A percentile compares a stretch with the other conserved stretches of the same genome.
Evolutionary conservation across 2,329 filamentous ascomycete genomes (phyloP).

Genomic region (Monilinia aucupariae): DNA sequence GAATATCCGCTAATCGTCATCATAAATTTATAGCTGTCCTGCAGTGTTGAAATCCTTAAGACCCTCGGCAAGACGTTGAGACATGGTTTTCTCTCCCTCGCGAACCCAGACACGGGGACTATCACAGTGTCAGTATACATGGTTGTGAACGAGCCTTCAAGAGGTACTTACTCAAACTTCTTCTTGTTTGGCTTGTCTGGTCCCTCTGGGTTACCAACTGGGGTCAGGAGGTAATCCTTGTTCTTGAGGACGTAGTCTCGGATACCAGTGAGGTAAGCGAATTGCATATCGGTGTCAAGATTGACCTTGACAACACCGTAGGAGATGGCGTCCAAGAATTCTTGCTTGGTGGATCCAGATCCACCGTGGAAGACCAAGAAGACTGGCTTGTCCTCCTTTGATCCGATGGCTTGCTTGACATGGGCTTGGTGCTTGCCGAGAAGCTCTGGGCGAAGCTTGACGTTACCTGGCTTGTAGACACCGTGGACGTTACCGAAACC

Average conservation of each 20-base stretch:
- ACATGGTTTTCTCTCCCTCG: constrained; percentile 97
- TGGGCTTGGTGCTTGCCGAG: constrained; percentile 94
- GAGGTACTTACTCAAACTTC: constrained; percentile 54
- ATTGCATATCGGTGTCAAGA: constrained; percentile 96
- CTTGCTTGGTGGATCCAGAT: constrained; percentile 82
- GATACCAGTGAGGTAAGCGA: constrained; percentile 85
- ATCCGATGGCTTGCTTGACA: constrained; percentile 72
- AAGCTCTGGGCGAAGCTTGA: constrained; percentile 92
- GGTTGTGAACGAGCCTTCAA: not conserved
- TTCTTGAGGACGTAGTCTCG: constrained; percentile 91
- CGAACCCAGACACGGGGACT: constrained; percentile 70
- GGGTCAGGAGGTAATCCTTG: constrained; percentile 84
- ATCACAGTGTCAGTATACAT: not conserved
- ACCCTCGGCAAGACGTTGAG: constrained; percentile 68
- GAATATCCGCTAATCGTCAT: constrained; percentile 1
- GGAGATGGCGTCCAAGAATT: constrained; percentile 82
- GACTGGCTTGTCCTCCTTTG: constrained; percentile 79
- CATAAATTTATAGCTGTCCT: constrained; percentile 59
- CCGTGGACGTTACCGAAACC: constrained; percentile 99
- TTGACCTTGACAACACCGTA: constrained; percentile 99
- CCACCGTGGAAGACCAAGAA: constrained; percentile 99
- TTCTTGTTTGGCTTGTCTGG: constrained; percentile 99
- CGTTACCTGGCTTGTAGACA: constrained; percentile 97
- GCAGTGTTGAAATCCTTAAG: constrained; percentile 89
- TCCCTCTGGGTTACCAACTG: constrained; percentile 93